Conservation (phyloP, 345 rosid species). For the Citrus trifoliata region DNA sequence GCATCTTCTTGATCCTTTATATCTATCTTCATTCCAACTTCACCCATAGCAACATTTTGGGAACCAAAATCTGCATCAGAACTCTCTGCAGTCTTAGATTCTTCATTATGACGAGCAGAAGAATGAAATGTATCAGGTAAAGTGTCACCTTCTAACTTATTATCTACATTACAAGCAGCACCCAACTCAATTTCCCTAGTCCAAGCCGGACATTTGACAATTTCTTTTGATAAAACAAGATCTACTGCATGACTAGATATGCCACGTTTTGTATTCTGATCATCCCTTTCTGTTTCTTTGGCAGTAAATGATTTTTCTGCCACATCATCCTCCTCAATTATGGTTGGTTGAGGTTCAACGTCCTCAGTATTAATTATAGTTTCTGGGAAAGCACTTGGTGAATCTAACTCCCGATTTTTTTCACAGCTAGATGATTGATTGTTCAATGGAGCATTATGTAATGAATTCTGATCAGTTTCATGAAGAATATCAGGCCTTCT, state of each 20-base stretch:
- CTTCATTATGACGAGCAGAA: slow-evolving; percentile 17
- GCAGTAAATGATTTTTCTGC: slow-evolving; percentile 1
- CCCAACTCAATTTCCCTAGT: background rate
- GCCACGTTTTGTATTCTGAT: slow-evolving; percentile 21
- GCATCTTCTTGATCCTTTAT: slow-evolving; percentile 17
- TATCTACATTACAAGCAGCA: slow-evolving; percentile 1
- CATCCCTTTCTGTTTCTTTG: slow-evolving; percentile 7
- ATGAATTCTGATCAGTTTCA: slow-evolving; percentile 18
- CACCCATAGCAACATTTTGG: slow-evolving; percentile 18
- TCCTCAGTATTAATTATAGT: slow-evolving; percentile 20
- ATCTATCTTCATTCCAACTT: slow-evolving; percentile 15
- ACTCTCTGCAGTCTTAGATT: slow-evolving; percentile 9
- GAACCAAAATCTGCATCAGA: slow-evolving; percentile 18
- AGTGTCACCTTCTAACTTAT: slow-evolving; percentile 1
- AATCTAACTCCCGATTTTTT: slow-evolving; percentile 11
- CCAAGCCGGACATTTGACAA: background rate
- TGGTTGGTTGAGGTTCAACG: slow-evolving; percentile 8
- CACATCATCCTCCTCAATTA: slow-evolving; percentile 15
- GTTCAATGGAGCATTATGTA: slow-evolving; percentile 12
- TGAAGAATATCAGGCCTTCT: slow-evolving; percentile 2
- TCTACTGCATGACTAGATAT: slow-evolving; percentile 22
- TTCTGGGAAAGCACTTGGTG: slow-evolving; percentile 8
- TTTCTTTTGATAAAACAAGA: slow-evolving; percentile 22
- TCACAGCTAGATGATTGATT: slow-evolving; percentile 4
- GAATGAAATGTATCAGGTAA: slow-evolving; percentile 7